A percentile compares a stretch with the other conserved stretches of the same genome.
Evolutionary conservation across 495 filamentous ascomycete genomes (phyloP).

Genomic region (Aspergillus avenaceus): DNA sequence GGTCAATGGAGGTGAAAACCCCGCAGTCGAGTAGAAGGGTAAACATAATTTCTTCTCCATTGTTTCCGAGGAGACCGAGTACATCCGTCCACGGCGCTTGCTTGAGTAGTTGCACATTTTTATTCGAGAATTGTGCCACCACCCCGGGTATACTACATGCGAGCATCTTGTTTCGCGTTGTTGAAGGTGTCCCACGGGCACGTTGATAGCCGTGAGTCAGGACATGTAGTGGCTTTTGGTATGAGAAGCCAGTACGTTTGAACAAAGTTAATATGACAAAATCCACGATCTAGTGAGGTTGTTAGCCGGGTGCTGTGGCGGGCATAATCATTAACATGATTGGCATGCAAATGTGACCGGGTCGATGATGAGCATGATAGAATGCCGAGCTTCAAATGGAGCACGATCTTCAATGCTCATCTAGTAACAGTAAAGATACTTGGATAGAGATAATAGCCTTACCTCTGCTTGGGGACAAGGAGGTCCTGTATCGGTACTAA

Average conservation of each 20-base stretch:
- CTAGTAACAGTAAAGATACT: too few relatives aligned
- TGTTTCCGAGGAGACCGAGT: slow-evolving; percentile 64
- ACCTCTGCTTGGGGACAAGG: slow-evolving; percentile 58
- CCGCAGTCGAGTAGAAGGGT: slow-evolving; percentile 73
- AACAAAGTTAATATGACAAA: slow-evolving; percentile 78
- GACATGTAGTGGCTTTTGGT: slow-evolving; percentile 62
- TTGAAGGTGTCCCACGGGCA: slow-evolving; percentile 17
- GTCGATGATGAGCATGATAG: too few relatives aligned
- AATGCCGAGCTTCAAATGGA: too few relatives aligned
- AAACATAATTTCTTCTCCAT: slow-evolving; percentile 80
- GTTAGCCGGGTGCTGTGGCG: background rate
- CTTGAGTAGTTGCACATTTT: slow-evolving; percentile 66
- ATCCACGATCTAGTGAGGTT: slow-evolving; percentile 70
- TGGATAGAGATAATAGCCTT: slow-evolving; percentile 7
- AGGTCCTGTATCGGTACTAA: slow-evolving; percentile 34
- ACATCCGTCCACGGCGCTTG: slow-evolving; percentile 66
- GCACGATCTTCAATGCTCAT: too few relatives aligned
- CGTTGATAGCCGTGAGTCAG: slow-evolving; percentile 73
- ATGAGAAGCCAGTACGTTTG: slow-evolving; percentile 42
- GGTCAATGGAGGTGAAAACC: slow-evolving; percentile 64
- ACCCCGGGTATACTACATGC: slow-evolving; percentile 49
- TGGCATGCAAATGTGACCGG: background rate
- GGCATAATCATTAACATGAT: background rate
- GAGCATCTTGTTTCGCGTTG: slow-evolving; percentile 20
- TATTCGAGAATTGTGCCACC: slow-evolving; percentile 58